A percentile compares a stretch with the other conserved stretches of the same genome.
phyloP scores from a whole-genome alignment of 352 stramenopile genomes.

The Plasmopara viticola region DNA sequence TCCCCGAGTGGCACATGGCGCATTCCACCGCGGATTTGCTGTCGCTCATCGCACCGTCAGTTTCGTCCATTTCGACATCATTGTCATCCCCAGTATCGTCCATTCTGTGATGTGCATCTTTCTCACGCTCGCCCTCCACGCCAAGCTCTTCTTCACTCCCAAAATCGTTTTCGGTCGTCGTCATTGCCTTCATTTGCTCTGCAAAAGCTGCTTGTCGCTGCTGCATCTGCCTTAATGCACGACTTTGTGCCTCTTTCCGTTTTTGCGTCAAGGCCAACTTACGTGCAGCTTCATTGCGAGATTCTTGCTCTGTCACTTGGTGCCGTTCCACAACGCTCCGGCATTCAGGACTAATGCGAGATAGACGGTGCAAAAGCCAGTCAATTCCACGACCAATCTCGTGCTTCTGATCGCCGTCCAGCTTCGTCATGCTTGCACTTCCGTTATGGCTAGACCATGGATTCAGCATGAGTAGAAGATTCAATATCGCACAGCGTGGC shows the following conservation, averaged over 20 bases:
- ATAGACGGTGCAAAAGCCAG: constrained; percentile 67
- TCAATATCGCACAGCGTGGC: constrained; percentile 35
- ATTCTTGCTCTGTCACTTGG: constrained; percentile 52
- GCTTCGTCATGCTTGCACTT: constrained; percentile 45
- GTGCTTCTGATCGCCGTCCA: constrained; percentile 80
- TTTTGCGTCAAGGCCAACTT: constrained; percentile 53
- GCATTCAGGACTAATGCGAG: constrained; percentile 41
- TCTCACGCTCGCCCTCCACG: constrained; percentile 20
- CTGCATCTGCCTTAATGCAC: constrained; percentile 74
- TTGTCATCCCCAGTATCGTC: constrained; percentile 23
- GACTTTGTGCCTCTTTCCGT: constrained; percentile 68
- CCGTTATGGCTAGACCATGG: constrained; percentile 56
- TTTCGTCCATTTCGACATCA: constrained; percentile 24
- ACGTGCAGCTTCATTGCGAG: constrained; percentile 58
- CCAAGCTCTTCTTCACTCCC: constrained; percentile 35
- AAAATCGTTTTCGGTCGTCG: constrained; percentile 34
- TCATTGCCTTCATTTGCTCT: constrained; percentile 65
- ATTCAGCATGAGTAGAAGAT: constrained; percentile 67
- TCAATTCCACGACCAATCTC: constrained; percentile 74
- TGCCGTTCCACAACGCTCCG: constrained; percentile 44
- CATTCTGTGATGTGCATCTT: constrained; percentile 19
- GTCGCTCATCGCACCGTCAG: constrained; percentile 46
- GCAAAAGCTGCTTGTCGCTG: constrained; percentile 76
- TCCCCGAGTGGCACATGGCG: constrained; percentile 81
- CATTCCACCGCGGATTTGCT: constrained; percentile 45